phyloP scores from a whole-genome alignment of 1,139 yeast species.

The Debaryomyces sp. region DNA sequence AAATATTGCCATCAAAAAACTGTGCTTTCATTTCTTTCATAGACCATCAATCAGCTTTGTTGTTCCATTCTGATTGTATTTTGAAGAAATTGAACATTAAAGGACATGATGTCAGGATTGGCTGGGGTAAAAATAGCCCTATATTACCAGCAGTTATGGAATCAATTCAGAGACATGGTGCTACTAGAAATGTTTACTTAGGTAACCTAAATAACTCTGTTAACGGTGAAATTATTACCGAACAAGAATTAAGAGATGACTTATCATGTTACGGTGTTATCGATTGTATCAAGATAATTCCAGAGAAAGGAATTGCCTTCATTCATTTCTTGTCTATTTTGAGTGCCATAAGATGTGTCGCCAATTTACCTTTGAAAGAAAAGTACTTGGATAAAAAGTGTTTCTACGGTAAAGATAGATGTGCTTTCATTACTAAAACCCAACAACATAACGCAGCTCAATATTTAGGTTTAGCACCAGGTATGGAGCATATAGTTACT shows the following conservation, averaged over 20 bases:
- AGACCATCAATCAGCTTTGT: constrained; percentile 61
- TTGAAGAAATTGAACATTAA: constrained; percentile 57
- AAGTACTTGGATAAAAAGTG: constrained; percentile 60
- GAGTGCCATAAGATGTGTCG: constrained; percentile 62
- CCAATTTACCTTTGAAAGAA: constrained; percentile 55
- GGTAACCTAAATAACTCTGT: constrained; percentile 64
- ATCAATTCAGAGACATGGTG: constrained; percentile 83
- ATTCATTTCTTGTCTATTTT: constrained; percentile 61
- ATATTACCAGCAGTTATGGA: constrained; percentile 69
- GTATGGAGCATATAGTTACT: constrained; percentile 80
- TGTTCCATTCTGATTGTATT: constrained; percentile 64
- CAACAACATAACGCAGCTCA: constrained; percentile 98
- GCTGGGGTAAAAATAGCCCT: constrained; percentile 70
- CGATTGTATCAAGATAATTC: constrained; percentile 58
- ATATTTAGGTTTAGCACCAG: constrained; percentile 87
- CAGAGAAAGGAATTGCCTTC: constrained; percentile 63
- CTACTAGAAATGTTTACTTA: constrained; percentile 87
- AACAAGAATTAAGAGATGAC: constrained; percentile 56
- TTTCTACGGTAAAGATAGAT: constrained; percentile 64
- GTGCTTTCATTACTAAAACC: constrained; percentile 82
- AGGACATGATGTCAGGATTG: constrained; percentile 62
- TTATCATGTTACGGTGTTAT: constrained; percentile 55
- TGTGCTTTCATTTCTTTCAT: constrained; percentile 66
- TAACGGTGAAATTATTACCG: constrained; percentile 53
- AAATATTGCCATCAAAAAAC: constrained; percentile 56